Percentiles rank a stretch among this genome's conserved stretches.
Conservation (phyloP, 306 rosid genomes). For the peach (Prunus persica) region Prunus_persica_NCBIv2 NC_034016.1:5387001-5387500, state of each 20-base stretch:
- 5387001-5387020: slow-evolving; percentile 97
- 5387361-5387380: neutral
- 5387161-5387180: neutral
- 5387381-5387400: neutral
- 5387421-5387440: neutral
- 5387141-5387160: neutral
- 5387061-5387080: slow-evolving; percentile 89
- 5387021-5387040: slow-evolving; percentile 79
- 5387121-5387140: neutral
- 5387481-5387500: neutral
- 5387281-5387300: neutral
- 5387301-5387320: neutral
- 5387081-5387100: slow-evolving; percentile 57
- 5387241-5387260: neutral
- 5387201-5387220: neutral
- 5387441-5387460: neutral
- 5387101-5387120: neutral
- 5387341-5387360: neutral
- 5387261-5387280: neutral
- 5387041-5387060: slow-evolving; percentile 49
- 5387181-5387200: neutral
- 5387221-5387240: neutral
- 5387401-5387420: neutral
- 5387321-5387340: neutral
- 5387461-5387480: neutral